Conservation (phyloP, 106 monocot species). For the Dactylorhiza incarnata region DNA sequence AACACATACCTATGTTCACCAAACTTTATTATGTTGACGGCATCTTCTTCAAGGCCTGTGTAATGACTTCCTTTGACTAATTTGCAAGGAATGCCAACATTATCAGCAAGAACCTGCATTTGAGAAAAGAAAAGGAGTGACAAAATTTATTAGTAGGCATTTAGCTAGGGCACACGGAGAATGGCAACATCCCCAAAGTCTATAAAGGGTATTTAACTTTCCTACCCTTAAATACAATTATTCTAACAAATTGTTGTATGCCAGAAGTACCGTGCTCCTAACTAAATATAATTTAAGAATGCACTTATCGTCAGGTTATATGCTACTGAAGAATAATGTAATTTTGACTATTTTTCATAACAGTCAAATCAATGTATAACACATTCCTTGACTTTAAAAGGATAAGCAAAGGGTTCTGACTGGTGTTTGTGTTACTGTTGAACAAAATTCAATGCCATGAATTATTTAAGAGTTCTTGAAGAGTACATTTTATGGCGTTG, state of each 20-base stretch:
- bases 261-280: neutral
- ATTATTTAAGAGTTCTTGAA: neutral
- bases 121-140: neutral
- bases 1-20: conserved; percentile 38
- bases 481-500: neutral
- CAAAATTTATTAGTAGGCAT: neutral
- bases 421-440: neutral
- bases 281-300: conserved; percentile 1
- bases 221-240: neutral
- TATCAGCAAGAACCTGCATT: conserved; percentile 86
- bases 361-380: no score
- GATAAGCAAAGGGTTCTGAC: neutral
- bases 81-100: conserved; percentile 83
- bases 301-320: neutral
- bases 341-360: neutral
- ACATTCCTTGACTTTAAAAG: neutral
- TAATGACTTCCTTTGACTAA: conserved; percentile 96
- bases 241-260: neutral
- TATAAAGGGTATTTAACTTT: neutral
- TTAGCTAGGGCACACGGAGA: neutral
- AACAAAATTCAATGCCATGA: neutral
- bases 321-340: neutral
- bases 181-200: neutral
- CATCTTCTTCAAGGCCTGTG: conserved; percentile 90
- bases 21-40: conserved; percentile 86